These are phyloP conservation scores for Eucalyptus pauciflora DNA, from an alignment of 345 rosid genomes.

Conservation along the genomic window DNA sequence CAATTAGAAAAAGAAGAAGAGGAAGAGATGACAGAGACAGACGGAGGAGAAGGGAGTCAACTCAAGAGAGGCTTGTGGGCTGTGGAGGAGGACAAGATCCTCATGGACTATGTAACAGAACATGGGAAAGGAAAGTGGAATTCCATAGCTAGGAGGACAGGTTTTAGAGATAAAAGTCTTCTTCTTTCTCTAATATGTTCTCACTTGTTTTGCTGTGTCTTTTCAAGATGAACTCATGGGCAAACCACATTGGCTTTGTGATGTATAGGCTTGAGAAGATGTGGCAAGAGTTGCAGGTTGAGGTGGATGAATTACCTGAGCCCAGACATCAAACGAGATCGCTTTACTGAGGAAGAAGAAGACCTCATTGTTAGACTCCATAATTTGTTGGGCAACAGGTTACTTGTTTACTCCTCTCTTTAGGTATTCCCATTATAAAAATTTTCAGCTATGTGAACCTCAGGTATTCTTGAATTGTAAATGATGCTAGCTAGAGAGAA, in stretches of 20 bases:
- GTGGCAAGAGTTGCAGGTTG: slow-evolving; percentile 60
- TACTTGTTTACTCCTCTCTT: slow-evolving; percentile 42
- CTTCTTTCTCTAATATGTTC: neutral
- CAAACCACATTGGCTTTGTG: neutral
- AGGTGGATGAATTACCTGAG: neutral
- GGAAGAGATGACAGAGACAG: slow-evolving; percentile 8
- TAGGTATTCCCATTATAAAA: slow-evolving; percentile 16
- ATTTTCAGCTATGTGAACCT: slow-evolving; percentile 48
- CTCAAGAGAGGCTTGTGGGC: slow-evolving; percentile 58
- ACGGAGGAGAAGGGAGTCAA: slow-evolving; percentile 2
- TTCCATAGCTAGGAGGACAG: slow-evolving; percentile 36
- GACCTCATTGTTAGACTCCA: neutral
- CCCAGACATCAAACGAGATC: neutral
- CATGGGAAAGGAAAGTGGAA: slow-evolving; percentile 58
- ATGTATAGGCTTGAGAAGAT: slow-evolving; percentile 37
- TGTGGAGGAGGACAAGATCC: slow-evolving; percentile 49
- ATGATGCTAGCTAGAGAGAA: neutral
- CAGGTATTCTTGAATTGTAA: neutral
- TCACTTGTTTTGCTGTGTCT: neutral
- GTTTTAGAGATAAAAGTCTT: neutral
- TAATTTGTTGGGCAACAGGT: slow-evolving; percentile 23
- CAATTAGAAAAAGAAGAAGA: neutral
- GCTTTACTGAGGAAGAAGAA: neutral
- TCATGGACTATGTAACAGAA: slow-evolving; percentile 28
- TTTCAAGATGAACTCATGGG: neutral